Evolutionary conservation across 495 filamentous ascomycete genomes (phyloP).

Genomic region (Aspergillus nanangensis): DNA sequence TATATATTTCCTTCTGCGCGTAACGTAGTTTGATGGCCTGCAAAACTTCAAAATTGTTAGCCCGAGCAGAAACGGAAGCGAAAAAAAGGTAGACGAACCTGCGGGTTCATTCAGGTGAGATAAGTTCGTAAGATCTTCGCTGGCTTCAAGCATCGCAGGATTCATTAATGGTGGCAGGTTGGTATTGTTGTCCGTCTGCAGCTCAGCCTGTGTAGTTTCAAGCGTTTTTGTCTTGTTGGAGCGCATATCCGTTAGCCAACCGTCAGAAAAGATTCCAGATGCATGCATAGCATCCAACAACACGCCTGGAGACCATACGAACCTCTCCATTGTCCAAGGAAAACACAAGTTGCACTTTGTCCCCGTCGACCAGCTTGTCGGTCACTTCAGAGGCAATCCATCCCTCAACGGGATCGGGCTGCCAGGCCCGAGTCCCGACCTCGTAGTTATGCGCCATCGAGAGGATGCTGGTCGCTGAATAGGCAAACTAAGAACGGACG

Average conservation of each 20-base stretch:
- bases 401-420: constrained; percentile 90
- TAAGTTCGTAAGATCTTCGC: constrained; percentile 95
- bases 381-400: constrained; percentile 96
- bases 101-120: constrained; percentile 98
- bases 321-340: constrained; percentile 92
- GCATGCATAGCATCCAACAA: constrained; percentile 4
- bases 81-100: constrained; percentile 51
- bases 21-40: constrained; percentile 98
- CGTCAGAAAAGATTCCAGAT: background rate
- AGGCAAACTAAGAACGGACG: too few relatives aligned
- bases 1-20: constrained; percentile 99
- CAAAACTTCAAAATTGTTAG: constrained; percentile 62
- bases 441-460: constrained; percentile 94
- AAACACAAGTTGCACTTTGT: constrained; percentile 84
- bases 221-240: constrained; percentile 64
- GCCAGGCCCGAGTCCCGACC: constrained; percentile 96
- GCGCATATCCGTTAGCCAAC: constrained; percentile 19
- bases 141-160: constrained; percentile 95
- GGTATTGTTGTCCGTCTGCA: constrained; percentile 68
- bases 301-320: constrained; percentile 14
- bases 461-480: constrained; percentile 2
- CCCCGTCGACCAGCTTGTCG: constrained; percentile 77
- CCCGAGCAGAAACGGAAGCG: constrained; percentile 1
- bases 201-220: constrained; percentile 72
- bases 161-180: constrained; percentile 93